Conservation (phyloP, 2,329 filamentous ascomycete genomes). For the Ophiosphaerella korrae region DNA sequence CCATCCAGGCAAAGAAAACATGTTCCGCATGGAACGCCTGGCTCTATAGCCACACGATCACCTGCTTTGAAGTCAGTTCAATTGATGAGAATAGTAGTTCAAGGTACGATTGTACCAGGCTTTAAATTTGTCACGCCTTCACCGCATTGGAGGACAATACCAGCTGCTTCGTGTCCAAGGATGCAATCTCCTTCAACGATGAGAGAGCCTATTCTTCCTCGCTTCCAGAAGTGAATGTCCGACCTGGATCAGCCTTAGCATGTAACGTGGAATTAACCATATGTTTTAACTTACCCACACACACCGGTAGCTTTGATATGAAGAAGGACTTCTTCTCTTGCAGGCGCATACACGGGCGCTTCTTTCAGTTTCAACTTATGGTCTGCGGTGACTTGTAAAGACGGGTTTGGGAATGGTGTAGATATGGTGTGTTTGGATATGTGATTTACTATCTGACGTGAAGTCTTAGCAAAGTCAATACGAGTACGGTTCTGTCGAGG, state of each 20-base stretch:
- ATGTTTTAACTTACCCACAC: constrained; percentile 58
- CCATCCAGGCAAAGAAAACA: constrained; percentile 66
- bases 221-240: constrained; percentile 72
- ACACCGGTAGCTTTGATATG: constrained; percentile 69
- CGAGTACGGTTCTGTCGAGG: constrained; percentile 2
- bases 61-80: constrained; percentile 42
- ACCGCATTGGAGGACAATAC: constrained; percentile 63
- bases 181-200: constrained; percentile 68
- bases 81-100: background rate
- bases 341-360: constrained; percentile 61
- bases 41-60: constrained; percentile 70
- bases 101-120: constrained; percentile 39
- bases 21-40: constrained; percentile 65
- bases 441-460: constrained; percentile 15
- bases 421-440: constrained; percentile 17
- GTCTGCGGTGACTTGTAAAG: constrained; percentile 64
- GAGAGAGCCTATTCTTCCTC: constrained; percentile 66
- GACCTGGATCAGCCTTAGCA: constrained; percentile 51
- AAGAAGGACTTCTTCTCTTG: constrained; percentile 60
- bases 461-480: constrained; percentile 5
- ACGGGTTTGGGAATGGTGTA: constrained; percentile 55
- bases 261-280: background rate
- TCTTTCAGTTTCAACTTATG: constrained; percentile 63
- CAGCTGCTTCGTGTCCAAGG: constrained; percentile 68
- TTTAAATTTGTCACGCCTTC: constrained; percentile 59